A percentile compares a stretch with the other conserved stretches of the same genome.
These are phyloP conservation scores for Penicillium freii DNA, from an alignment of 2,329 filamentous ascomycete genomes.

Conservation along the genomic window DNA sequence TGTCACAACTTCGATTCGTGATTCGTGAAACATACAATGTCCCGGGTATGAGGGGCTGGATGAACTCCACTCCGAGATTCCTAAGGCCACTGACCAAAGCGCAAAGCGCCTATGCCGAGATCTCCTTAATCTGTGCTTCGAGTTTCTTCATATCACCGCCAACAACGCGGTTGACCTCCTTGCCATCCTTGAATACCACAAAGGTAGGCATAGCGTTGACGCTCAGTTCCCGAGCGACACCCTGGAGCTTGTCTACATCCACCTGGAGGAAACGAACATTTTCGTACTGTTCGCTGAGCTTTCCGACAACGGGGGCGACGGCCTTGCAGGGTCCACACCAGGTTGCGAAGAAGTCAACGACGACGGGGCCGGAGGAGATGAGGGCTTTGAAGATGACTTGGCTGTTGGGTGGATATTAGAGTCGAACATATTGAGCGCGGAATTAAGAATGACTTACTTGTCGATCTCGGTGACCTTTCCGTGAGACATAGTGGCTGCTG, in stretches of 20 bases:
- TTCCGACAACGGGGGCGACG: constrained; percentile 53
- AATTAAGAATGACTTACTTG: constrained; percentile 28
- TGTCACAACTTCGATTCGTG: not conserved
- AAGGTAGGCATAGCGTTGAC: constrained; percentile 51
- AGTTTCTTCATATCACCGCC: constrained; percentile 11
- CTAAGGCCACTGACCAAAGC: not conserved
- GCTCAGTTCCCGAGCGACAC: constrained; percentile 50
- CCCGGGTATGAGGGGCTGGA: not conserved
- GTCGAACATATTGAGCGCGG: not conserved
- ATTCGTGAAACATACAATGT: not conserved
- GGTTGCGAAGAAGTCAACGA: constrained; percentile 55
- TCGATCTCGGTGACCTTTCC: constrained; percentile 39
- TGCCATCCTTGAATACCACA: constrained; percentile 41
- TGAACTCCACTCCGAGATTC: not conserved
- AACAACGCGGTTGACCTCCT: constrained; percentile 23
- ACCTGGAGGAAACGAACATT: constrained; percentile 55
- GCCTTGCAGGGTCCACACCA: constrained; percentile 60
- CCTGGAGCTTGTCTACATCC: constrained; percentile 54
- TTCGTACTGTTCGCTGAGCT: constrained; percentile 51
- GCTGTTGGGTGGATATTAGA: constrained; percentile 45
- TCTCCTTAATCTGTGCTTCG: constrained; percentile 2
- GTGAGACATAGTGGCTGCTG: constrained; percentile 30
- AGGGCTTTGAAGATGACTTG: constrained; percentile 58
- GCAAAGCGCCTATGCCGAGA: not conserved
- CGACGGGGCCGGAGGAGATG: constrained; percentile 51